Evolutionary conservation across 2,329 filamentous ascomycete species (phyloP).

Genomic region (Pyricularia grisea): DNA sequence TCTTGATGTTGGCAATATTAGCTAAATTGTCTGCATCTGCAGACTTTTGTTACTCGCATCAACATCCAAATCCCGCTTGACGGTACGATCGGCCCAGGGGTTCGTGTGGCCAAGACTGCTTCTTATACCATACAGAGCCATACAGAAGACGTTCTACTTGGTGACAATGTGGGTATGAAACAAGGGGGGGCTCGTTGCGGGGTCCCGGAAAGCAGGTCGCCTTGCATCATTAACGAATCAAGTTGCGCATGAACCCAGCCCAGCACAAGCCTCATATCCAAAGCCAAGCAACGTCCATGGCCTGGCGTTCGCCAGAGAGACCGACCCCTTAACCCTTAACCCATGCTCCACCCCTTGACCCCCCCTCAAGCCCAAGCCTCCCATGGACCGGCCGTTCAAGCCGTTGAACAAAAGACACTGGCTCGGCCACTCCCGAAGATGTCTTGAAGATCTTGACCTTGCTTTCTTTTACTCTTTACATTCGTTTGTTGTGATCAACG

Average conservation of each 20-base stretch:
- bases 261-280: background rate
- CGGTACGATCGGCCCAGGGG: background rate
- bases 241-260: background rate
- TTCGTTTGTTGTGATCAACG: background rate
- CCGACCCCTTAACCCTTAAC: too few relatives aligned
- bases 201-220: background rate
- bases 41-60: background rate
- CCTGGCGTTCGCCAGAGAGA: background rate
- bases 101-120: background rate
- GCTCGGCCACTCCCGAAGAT: background rate
- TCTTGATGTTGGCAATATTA: background rate
- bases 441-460: background rate
- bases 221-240: background rate
- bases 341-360: background rate
- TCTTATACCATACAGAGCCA: background rate
- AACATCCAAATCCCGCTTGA: background rate
- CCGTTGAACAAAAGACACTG: background rate
- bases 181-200: background rate
- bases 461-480: background rate
- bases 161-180: background rate
- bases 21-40: background rate
- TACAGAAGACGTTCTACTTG: background rate
- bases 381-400: background rate
- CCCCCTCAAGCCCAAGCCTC: too few relatives aligned
- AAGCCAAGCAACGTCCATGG: background rate